These are phyloP conservation scores for Nematocida ausubeli DNA, from an alignment of 371 early-diverging fungal genomes.

Conservation along the genomic window DNA sequence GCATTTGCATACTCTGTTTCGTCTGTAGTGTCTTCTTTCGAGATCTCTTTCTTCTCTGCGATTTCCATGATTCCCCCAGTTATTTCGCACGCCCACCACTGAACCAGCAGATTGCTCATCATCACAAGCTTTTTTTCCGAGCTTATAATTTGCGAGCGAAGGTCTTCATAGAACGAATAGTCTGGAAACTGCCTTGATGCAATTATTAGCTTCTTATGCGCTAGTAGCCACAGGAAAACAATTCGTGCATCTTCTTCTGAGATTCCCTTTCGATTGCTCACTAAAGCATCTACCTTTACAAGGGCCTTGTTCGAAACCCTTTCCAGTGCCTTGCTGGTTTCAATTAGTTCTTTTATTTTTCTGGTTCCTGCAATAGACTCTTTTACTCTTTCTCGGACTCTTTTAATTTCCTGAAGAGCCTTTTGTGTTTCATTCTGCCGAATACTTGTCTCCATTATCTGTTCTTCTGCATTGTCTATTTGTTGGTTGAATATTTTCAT, in stretches of 20 bases:
- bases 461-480: slow-evolving; percentile 37
- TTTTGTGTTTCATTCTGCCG: slow-evolving; percentile 29
- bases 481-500: slow-evolving; percentile 24
- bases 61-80: slow-evolving; percentile 30
- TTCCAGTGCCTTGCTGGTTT: slow-evolving; percentile 2
- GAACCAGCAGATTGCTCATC: slow-evolving; percentile 14
- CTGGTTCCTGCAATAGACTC: slow-evolving; percentile 10
- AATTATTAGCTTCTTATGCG: not conserved
- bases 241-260: slow-evolving; percentile 8
- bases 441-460: slow-evolving; percentile 12
- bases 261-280: slow-evolving; percentile 21
- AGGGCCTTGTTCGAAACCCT: slow-evolving; percentile 33
- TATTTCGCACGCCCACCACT: slow-evolving; percentile 54
- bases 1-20: not conserved
- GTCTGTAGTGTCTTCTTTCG: not conserved
- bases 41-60: not conserved
- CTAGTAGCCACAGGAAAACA: slow-evolving; percentile 27
- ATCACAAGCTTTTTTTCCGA: slow-evolving; percentile 16
- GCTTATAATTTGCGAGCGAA: not conserved
- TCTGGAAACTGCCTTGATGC: slow-evolving; percentile 25
- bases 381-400: slow-evolving; percentile 23
- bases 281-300: slow-evolving; percentile 12
- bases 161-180: slow-evolving; percentile 10
- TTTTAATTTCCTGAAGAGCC: slow-evolving; percentile 2
- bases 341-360: slow-evolving; percentile 23